phyloP scores from a whole-genome alignment of 305 asterid genomes.

The Ilex paraguariensis region DNA sequence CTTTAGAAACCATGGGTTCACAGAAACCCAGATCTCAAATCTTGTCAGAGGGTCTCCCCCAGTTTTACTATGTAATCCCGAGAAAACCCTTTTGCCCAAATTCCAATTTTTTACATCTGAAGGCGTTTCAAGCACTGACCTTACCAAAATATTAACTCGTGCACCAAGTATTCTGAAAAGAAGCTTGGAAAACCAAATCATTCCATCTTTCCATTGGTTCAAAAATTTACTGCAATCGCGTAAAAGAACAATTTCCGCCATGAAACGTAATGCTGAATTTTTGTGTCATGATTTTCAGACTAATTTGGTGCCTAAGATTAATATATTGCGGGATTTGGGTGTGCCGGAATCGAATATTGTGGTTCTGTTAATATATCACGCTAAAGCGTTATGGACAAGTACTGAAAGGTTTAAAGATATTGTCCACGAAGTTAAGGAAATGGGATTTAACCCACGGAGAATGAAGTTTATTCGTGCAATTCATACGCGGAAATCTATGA shows the following conservation, averaged over 20 bases:
- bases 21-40: neutral
- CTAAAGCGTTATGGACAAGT: neutral
- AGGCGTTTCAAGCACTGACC: neutral
- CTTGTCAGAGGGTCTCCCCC: neutral
- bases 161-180: too few relatives aligned
- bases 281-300: neutral
- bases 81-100: neutral
- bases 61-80: neutral
- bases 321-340: neutral
- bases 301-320: neutral
- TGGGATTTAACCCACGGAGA: slow-evolving; percentile 13
- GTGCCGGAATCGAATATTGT: slow-evolving; percentile 1
- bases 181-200: too few relatives aligned
- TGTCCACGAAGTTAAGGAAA: slow-evolving; percentile 15
- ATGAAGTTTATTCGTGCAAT: slow-evolving; percentile 13
- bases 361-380: neutral
- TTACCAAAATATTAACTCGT: neutral
- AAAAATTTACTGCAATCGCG: neutral
- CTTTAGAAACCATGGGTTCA: neutral
- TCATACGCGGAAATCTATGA: slow-evolving; percentile 4
- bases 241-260: neutral
- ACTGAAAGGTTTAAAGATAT: slow-evolving; percentile 10
- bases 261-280: neutral
- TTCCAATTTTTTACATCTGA: neutral
- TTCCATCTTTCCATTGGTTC: neutral